Conservation (phyloP, 176 grass and related monocot species). For the Echinochloa phyllopogon region DNA sequence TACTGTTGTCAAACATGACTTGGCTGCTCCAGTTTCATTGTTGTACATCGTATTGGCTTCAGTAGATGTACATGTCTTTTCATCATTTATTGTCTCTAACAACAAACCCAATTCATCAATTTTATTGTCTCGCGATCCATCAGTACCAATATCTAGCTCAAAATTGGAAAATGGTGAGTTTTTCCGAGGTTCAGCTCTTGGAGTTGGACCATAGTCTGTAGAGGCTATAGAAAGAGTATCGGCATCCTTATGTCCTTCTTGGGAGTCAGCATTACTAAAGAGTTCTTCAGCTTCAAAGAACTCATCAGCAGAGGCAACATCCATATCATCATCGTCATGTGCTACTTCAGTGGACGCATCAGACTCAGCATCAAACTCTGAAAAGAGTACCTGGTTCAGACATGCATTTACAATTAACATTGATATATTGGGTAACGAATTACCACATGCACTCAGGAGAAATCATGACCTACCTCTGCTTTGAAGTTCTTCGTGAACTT, state of each 20-base stretch:
- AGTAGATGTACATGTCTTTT: slow-evolving; percentile 33
- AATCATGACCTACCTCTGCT: slow-evolving; percentile 70
- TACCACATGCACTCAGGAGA: slow-evolving; percentile 36
- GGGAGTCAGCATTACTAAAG: slow-evolving; percentile 70
- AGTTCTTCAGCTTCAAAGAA: slow-evolving; percentile 98
- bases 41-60: slow-evolving; percentile 6
- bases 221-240: slow-evolving; percentile 44
- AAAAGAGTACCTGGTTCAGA: slow-evolving; percentile 99
- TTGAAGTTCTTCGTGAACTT: slow-evolving; percentile 88
- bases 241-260: slow-evolving; percentile 70
- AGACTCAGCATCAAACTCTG: slow-evolving; percentile 86
- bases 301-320: slow-evolving; percentile 73
- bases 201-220: slow-evolving; percentile 53
- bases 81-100: slow-evolving; percentile 40
- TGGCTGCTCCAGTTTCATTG: slow-evolving; percentile 2
- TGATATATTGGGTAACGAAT: slow-evolving; percentile 28
- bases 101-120: slow-evolving; percentile 42
- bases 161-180: slow-evolving; percentile 49
- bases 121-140: slow-evolving; percentile 37
- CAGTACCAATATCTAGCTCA: slow-evolving; percentile 40
- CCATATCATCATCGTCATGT: slow-evolving; percentile 47
- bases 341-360: slow-evolving; percentile 55
- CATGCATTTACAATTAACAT: slow-evolving; percentile 67
- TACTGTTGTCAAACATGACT: slow-evolving; percentile 35
- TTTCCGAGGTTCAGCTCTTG: slow-evolving; percentile 44